Evolutionary conservation across 371 early-diverging fungal genomes (phyloP), one percentile per base, ranked within the genome.

Genomic region (Funneliformis caledonium): DNA sequence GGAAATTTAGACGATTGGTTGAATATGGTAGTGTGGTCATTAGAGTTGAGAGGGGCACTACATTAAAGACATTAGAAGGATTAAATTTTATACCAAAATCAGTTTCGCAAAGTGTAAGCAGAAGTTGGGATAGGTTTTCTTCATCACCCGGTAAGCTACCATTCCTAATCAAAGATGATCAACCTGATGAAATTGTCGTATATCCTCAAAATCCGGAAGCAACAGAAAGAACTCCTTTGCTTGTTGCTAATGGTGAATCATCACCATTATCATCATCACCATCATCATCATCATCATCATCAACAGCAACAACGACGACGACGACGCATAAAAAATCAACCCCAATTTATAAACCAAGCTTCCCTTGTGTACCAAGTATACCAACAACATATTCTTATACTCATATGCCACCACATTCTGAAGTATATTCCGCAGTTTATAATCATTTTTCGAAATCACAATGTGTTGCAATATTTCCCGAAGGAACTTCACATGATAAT

Each of bases 401-500:
- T 5, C 83, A 82, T 14, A 83, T 83, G 59, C 82, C 85, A 43
- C 83, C 83, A 42, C 85, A 86, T 43, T 84, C 85, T 14, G 62
- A 82, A 60, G 83, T 85, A 31, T 86, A 86, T 52, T 82, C 83
- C 33, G 83, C 84, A 52, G 86, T 86, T 4, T 85, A 85, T 82
- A 81, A 83, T 48, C 85, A 83, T 37, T 86, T 86, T 75, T 83
- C 83, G n/a, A 74, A 83, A 59, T 56, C 72, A 33, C 74, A 83
- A 7, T 83, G 85, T 60, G 84, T 86, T 22, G 85, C 85, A 1
- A 83, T 86, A 19, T 86, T 85, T 73, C 86, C 86, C 2, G 86
- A 86, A 48, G 86, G 86, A 1, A 83, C 84, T 52, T 86, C 86
- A 60, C 85, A 83, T 42, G 86, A 86, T 56, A 83, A 85, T 61